phyloP scores from a whole-genome alignment of 192 early-diverging fungal species.

The Coemansia sp. region DNA sequence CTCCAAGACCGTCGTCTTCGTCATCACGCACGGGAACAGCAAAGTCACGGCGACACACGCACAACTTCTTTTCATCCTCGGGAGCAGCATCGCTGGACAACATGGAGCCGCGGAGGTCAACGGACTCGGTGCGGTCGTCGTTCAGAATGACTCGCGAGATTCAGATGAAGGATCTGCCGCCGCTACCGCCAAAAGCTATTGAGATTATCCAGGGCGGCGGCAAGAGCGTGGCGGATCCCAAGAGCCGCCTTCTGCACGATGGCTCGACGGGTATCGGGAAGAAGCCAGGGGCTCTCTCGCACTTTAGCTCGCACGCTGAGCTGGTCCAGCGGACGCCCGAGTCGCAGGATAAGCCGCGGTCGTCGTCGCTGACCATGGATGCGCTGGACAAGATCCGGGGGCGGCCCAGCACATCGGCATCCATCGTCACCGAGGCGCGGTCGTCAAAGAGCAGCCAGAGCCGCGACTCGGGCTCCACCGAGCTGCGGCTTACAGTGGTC shows the following conservation, averaged over 20 bases:
- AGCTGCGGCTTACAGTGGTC: slow-evolving; percentile 14
- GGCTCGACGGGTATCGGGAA: slow-evolving; percentile 12
- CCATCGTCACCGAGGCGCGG: slow-evolving; percentile 13
- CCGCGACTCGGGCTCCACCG: slow-evolving; percentile 35
- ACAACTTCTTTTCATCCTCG: slow-evolving; percentile 46
- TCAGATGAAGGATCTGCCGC: slow-evolving; percentile 54
- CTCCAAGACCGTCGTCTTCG: background rate
- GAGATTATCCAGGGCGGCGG: slow-evolving; percentile 26
- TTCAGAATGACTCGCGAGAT: slow-evolving; percentile 37
- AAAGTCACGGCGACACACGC: slow-evolving; percentile 45
- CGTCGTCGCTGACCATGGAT: slow-evolving; percentile 37
- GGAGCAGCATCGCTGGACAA: slow-evolving; percentile 1
- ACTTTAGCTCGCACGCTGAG: slow-evolving; percentile 50
- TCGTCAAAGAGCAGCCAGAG: slow-evolving; percentile 13
- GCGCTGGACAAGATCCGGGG: slow-evolving; percentile 16
- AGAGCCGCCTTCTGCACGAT: slow-evolving; percentile 4
- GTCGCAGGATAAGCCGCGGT: slow-evolving; percentile 44
- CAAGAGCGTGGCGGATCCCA: background rate
- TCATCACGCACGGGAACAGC: slow-evolving; percentile 7
- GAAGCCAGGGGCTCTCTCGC: slow-evolving; percentile 24
- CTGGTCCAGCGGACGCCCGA: slow-evolving; percentile 30
- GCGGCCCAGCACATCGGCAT: slow-evolving; percentile 19
- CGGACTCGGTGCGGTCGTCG: slow-evolving; percentile 24
- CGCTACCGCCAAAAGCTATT: slow-evolving; percentile 43
- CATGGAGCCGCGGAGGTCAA: slow-evolving; percentile 22